Percentiles rank a stretch among this genome's conserved stretches.
These are phyloP conservation scores for Leishmania guyanensis DNA, from an alignment of 208 protist species.

Conservation along the genomic window DNA sequence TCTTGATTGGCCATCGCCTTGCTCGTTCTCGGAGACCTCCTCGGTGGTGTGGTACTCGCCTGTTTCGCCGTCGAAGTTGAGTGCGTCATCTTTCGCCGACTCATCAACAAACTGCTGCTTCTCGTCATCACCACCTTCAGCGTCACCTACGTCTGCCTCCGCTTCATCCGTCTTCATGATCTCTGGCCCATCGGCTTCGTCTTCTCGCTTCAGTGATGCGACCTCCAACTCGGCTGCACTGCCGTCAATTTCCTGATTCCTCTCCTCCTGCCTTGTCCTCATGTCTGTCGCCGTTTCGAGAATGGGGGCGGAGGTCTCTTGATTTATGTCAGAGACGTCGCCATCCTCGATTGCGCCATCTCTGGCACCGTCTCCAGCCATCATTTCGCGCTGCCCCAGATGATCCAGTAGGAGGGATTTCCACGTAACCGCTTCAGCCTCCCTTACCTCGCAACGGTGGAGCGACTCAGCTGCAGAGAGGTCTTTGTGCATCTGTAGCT, in stretches of 20 bases:
- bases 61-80: not conserved
- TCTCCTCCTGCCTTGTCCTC: not conserved
- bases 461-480: not conserved
- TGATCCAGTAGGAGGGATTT: not conserved
- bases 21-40: slow-evolving; percentile 5
- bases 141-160: not conserved
- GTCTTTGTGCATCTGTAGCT: slow-evolving; percentile 4
- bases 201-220: not conserved
- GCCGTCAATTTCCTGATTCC: not conserved
- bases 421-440: slow-evolving; percentile 9
- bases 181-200: not conserved
- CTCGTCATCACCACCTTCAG: not conserved
- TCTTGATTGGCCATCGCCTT: slow-evolving; percentile 12
- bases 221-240: not conserved
- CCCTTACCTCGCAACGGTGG: not conserved
- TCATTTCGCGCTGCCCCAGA: not conserved
- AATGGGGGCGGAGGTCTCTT: not conserved
- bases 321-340: not conserved
- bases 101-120: not conserved
- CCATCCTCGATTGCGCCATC: not conserved
- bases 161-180: slow-evolving; percentile 23
- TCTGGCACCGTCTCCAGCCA: not conserved
- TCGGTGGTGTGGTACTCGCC: not conserved
- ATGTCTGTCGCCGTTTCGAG: not conserved
- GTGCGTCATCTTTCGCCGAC: not conserved